A percentile compares a stretch with the other conserved stretches of the same genome.
Evolutionary conservation across 2,329 filamentous ascomycete species (phyloP).

Genomic region (Exophiala alcalophila): DNA sequence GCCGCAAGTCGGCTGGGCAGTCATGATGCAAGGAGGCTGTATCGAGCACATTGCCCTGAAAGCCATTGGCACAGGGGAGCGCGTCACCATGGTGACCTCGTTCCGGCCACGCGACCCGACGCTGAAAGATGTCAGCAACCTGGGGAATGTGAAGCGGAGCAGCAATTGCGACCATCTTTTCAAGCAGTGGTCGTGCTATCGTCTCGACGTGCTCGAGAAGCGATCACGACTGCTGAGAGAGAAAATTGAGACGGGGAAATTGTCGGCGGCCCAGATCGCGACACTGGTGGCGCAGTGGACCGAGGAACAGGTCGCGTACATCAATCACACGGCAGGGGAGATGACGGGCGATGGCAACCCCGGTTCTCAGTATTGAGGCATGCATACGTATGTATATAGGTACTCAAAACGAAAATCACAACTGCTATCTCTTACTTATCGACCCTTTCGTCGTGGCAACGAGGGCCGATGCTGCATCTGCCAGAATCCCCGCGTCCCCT

Average conservation of each 20-base stretch:
- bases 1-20: conserved; percentile 30
- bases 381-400: too few species aligned
- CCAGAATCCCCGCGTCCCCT: conserved; percentile 10
- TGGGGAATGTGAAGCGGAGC: conserved; percentile 17
- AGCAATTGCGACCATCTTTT: conserved; percentile 16
- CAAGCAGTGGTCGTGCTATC: conserved; percentile 19
- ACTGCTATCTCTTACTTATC: not conserved
- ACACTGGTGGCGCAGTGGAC: conserved; percentile 14
- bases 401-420: not conserved
- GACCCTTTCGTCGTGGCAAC: conserved; percentile 3
- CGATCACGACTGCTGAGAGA: conserved; percentile 11
- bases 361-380: conserved; percentile 14
- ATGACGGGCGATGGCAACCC: conserved; percentile 14
- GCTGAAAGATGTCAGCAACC: conserved; percentile 14
- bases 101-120: conserved; percentile 28
- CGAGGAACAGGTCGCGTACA: conserved; percentile 15
- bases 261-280: conserved; percentile 11
- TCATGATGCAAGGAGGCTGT: conserved; percentile 34
- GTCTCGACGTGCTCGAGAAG: conserved; percentile 17
- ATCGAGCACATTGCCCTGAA: conserved; percentile 32
- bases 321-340: conserved; percentile 15
- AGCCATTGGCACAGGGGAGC: conserved; percentile 30
- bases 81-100: conserved; percentile 33
- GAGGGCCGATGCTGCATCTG: conserved; percentile 7
- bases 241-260: conserved; percentile 1